Evolutionary conservation across 768 basidiomycete genomes (phyloP), one percentile per base, ranked within the genome.

Genomic region (Tricholoma terreum): DNA sequence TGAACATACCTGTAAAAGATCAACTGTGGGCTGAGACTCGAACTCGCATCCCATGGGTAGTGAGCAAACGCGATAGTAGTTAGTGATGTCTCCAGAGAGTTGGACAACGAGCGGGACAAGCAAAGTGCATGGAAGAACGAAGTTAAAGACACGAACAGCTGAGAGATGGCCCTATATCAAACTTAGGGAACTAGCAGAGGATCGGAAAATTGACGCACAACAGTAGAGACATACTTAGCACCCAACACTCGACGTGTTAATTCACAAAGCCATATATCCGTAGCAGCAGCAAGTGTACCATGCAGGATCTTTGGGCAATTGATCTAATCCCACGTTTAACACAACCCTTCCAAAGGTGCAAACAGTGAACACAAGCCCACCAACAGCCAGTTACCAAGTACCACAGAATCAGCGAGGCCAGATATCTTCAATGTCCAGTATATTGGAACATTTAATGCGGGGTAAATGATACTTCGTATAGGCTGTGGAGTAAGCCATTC

Each of bases 31-130:
- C 71, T 76, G 46, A 71, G 64, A 31, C 67, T 65, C 0, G 74
- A 65, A 56, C 70, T 74, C 15, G 71, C 68, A 58, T 81, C 74
- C 89, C 89, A 92, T 0, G 89, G 94, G 72, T 90, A 98, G 66
- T 80, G 80, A 11, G 77, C 75, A 55, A 96, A 79, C 1, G 94
- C 95, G 40, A 89, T 71, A 0, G 86, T 86, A 0, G 90, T 89
- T 42, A 98, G 73, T 0, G 92, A 85, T 0, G 94, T 94, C 67
- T 99, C 97, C 24, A 95, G 73, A 11, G 94, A 95, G 68, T 98
- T 99, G 30, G 93, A 95, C 52, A 98, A 75, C 0, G 94, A 91
- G 34, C 97, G 83, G 3, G 94, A 89, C 22, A 97, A 76, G 1
- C 91, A 82, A 52, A 95, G 78, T 0, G 83, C 84, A 71, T 98